Evolutionary conservation across 73 alveolate species (phyloP).

Genomic region (Uronychia setigera): DNA sequence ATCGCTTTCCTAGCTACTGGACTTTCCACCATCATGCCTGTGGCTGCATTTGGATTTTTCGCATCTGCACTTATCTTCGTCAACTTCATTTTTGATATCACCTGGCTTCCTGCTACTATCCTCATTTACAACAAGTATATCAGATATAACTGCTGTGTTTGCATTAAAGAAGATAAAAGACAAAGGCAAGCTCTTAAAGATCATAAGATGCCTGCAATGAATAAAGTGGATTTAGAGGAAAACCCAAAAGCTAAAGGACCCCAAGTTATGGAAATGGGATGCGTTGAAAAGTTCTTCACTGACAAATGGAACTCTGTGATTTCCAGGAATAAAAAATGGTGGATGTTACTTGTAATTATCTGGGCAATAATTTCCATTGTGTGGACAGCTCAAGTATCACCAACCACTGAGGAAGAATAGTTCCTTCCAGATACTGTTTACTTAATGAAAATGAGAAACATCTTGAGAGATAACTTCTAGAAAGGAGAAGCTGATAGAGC

Average conservation of each 20-base stretch:
- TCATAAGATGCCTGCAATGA: not conserved
- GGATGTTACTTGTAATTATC: not conserved
- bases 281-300: conserved; percentile 14
- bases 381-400: conserved; percentile 5
- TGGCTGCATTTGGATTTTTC: conserved; percentile 19
- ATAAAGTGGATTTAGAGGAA: not conserved
- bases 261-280: not conserved
- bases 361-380: not conserved
- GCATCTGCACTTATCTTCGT: not conserved
- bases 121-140: conserved; percentile 5
- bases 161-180: not conserved
- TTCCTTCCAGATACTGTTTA: conserved; percentile 9
- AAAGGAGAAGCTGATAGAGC: not conserved
- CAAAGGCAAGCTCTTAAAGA: not conserved
- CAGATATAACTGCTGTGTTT: not conserved
- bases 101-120: conserved; percentile 8
- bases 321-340: not conserved
- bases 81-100: conserved; percentile 2
- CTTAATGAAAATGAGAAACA: not conserved
- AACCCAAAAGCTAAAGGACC: not conserved
- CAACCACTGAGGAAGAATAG: conserved; percentile 1
- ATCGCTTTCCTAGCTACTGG: conserved; percentile 30
- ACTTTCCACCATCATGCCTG: conserved; percentile 3
- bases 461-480: not conserved
- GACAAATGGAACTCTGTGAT: conserved; percentile 10